Base-by-base conservation (phyloP, 805 yeast species). In the Debaryomyces tyrocola region DNA sequence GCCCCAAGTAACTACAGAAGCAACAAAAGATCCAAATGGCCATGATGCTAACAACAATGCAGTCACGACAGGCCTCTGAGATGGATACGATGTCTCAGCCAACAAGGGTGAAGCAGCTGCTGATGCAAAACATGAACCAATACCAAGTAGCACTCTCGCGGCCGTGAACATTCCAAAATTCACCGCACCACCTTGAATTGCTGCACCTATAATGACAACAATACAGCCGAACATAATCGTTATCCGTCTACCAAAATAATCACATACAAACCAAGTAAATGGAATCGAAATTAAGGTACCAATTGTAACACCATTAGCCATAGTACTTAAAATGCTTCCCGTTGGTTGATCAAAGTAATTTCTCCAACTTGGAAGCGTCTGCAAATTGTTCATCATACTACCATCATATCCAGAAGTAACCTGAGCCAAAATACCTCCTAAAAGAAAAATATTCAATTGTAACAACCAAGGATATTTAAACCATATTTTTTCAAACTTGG, bases 21-120 rank as follows among this genome's bases (percentile, higher is more conserved):
- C 89, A 62, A 84, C 86, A 56, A 83, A 68, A 76, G 77, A 44
- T 82, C 89, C 56, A 82, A 67, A 49, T 74, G 66, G 55, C 89
- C 89, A 69, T 88, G 78, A 50, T 70, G 73, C 52, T 74, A 78
- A 9, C 6, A 34, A 12, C 28, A 40, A 34, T 2, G 37, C 40
- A 2, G 43, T 40, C n/a, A 39, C 11, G 4, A 34, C 20, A 7
- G 43, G 43, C 14, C 47, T 38, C 10, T 44, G 47, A 6, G 47
- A 33, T 17, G 64, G 62, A 42, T 76, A 76, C 33, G 89, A 77
- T 67, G 80, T 75, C 62, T 85, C 92, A 2, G 89, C 75, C 61
- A 84, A 89, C 80, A 85, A 85, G 50, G 82, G 81, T n/a, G 91
- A 90, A 46, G 84, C 80, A 35, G 87, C 82, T 21, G 88, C 82